Base-by-base conservation (phyloP, 257 asterid genomes). In the Knoxia roxburghii region DNA sequence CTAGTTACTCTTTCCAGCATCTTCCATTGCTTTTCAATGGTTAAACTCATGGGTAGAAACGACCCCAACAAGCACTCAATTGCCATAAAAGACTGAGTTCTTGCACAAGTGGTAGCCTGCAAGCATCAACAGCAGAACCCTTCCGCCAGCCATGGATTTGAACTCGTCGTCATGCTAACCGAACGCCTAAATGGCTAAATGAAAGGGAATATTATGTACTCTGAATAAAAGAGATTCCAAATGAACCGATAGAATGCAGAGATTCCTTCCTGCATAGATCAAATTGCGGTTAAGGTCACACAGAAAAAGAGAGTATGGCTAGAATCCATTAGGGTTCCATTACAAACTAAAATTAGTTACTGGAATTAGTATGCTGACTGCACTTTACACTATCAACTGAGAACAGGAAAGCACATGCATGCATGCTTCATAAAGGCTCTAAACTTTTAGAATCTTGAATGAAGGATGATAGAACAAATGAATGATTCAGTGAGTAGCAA, bases 151-250 rank as follows among this genome's bases (percentile, higher is more conserved):
- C 59, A 52, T 51, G 35, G 9, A 15, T 59, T 65, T 68, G 72
- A 61, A 56, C 68, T 67, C 79, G 50, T 50, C 83, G 66, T 48
- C 69, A n/a, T 51, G 62, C 72, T 57, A 65, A 17, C 10, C 8
- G n/a, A 43, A 70, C 9, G 9, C 41, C 61, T 49, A 17, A 64
- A 67, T 1, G 61, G 56, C 78, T 85, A 93, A 79, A 93, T 71
- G 85, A 93, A 85, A 52, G 99, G 99, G 81, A 93, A 93, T 33
- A 93, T 37, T 26, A 84, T 59, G 76, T 93, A 93, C 88, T 90
- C 99, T 0, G 96, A 85, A 53, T 91, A 89, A 73, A 91, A 91
- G 75, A 91, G 95, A 79, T 88, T 90, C 99, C 97, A 93, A 81
- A 93, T 83, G 77, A 90, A 86, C 33, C 92, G 93, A 76, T 90